These are phyloP conservation scores for Vanrija pseudolonga DNA, from an alignment of 1,284 basidiomycete genomes.

Conservation along the genomic window DNA sequence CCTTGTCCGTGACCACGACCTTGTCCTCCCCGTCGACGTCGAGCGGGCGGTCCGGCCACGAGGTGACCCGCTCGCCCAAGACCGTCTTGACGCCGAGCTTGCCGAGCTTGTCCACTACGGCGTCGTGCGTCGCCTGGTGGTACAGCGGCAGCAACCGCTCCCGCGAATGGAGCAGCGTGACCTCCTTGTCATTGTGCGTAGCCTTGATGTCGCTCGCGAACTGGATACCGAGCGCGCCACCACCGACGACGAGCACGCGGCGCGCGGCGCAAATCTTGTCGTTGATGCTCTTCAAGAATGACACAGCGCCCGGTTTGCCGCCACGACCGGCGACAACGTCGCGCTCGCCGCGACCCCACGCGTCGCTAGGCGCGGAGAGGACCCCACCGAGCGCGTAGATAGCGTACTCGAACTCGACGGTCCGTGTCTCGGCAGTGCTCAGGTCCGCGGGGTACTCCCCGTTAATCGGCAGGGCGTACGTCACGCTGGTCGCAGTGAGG, in stretches of 20 bases:
- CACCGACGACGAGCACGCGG: slow-evolving; percentile 51
- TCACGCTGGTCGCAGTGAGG: slow-evolving; percentile 53
- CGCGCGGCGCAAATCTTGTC: slow-evolving; percentile 39
- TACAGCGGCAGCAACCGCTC: slow-evolving; percentile 50
- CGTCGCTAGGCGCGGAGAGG: slow-evolving; percentile 47
- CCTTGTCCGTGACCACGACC: slow-evolving; percentile 57
- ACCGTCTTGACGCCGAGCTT: slow-evolving; percentile 49
- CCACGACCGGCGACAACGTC: slow-evolving; percentile 23
- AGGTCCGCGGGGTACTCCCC: slow-evolving; percentile 8
- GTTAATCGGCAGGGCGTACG: slow-evolving; percentile 44
- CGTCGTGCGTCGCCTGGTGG: slow-evolving; percentile 48
- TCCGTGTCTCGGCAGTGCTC: slow-evolving; percentile 1
- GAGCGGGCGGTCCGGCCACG: slow-evolving; percentile 36
- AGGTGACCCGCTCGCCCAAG: slow-evolving; percentile 47
- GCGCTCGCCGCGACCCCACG: slow-evolving; percentile 34
- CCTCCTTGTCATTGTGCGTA: slow-evolving; percentile 46
- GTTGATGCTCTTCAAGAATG: slow-evolving; percentile 26
- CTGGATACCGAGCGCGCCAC: slow-evolving; percentile 54
- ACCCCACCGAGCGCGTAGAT: slow-evolving; percentile 49
- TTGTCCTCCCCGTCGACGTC: slow-evolving; percentile 34
- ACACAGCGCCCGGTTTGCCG: slow-evolving; percentile 34
- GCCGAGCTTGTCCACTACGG: slow-evolving; percentile 37
- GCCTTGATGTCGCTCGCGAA: slow-evolving; percentile 53
- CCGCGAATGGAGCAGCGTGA: slow-evolving; percentile 53
- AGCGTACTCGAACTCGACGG: slow-evolving; percentile 49